Evolutionary conservation across 116 monocot species (phyloP), one percentile per base, ranked within the genome.

Genomic region (Zostera marina): DNA sequence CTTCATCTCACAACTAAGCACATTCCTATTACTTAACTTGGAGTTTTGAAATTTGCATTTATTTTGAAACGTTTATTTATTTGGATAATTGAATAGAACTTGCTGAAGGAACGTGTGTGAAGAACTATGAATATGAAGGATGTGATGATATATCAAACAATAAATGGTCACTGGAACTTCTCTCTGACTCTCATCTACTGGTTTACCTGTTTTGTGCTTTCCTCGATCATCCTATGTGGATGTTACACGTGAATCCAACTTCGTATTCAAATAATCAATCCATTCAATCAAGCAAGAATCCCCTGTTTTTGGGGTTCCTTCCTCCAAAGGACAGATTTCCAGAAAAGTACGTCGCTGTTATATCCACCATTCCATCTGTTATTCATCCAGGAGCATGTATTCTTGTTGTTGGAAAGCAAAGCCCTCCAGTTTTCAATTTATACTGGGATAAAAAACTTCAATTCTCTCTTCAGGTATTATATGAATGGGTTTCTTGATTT

Each of bases 401-500:
- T 59, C 68, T 94, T 51, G 71, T 85, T 54, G 71, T 88, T 69
- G 88, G 94, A 47, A 94, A 94, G 69, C 81, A 85, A 64, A 80
- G 45, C 41, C 81, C 94, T 59, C 88, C 94, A 44, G 43, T 76
- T 17, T 94, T 94, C 67, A 72, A 77, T 24, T 67, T 94, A 21
- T 94, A 94, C 52, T 94, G 94, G 94, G 88, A 94, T 59, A 88
- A 77, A 66, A 88, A 94, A 62, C 62, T 78, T 58, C 94, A 94
- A 45, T 85, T 94, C 46, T 88, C 79, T 52, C 79, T 94, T 73
- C 88, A 94, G 88, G 94, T 85, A 58, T 62, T 48, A 68, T 13
- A 2, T 51, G 15, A 21, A 9, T 51, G 49, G 19, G 2, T 16
- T 21, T 51, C 20, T 51, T 15, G 19, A 4, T 16, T 21, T 51